Evolutionary conservation across 352 stramenopile genomes (phyloP), one percentile per base, ranked within the genome.

Genomic region (Phytopythium vexans): DNA sequence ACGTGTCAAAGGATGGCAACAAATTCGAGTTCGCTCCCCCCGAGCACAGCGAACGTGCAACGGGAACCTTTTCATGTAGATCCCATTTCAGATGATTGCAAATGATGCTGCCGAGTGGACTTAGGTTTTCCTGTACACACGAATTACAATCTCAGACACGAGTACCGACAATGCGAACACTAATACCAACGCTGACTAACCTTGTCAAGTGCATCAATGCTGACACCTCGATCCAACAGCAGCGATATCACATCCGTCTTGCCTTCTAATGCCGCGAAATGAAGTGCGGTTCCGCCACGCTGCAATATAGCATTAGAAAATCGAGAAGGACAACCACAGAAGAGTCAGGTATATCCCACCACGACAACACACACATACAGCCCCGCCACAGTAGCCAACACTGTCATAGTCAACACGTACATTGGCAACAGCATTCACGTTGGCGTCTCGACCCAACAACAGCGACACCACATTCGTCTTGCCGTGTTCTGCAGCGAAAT

Each of bases 51-150:
- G 40, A 40, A 9, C 16, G 54, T 14, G 46, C 46, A 60, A 60
- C 14, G 21, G 45, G 31, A 33, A 60, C 33, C 45, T 55, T 27
- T 1, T 55, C 41, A 2, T 58, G 27, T 1, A 58, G 11, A 3
- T 41, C 14, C 8, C 6, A 45, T n/a, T 9, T 43, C 37, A 16
- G 14, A 10, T 34, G 6, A 14, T 27, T 27, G 1, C 21, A 27
- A 39, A 60, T 60, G 39, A 50, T 51, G 33, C 40, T 7, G 15
- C 38, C 36, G 14, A 60, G 54, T 14, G 54, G 46, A 33, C 54
- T 60, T 27, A 46, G 21, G n/a, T 47, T 47, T 15, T 0, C n/a
- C 54, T 60, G 15, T 16, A 50, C 38, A 54, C 46, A 49, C 0
- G 14, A 41, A 14, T 44, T 44, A 36, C 10, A 54, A 37, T 8